Percentiles rank a stretch among this genome's conserved stretches.
Evolutionary conservation across 768 basidiomycete species (phyloP).

Genomic region (Nidularia sp.): DNA sequence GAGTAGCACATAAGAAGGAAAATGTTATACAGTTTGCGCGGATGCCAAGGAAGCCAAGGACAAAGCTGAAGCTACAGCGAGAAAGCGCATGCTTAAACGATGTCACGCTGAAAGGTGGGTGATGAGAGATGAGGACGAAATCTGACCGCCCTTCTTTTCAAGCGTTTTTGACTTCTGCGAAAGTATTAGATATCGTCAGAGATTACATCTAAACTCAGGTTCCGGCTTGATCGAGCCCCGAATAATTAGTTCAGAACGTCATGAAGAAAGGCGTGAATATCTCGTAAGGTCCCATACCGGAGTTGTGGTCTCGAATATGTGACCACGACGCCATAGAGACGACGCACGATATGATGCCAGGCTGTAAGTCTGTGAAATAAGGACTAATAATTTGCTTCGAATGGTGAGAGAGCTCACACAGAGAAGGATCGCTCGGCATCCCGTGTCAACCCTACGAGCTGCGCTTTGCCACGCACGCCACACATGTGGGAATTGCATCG

Average conservation of each 20-base stretch:
- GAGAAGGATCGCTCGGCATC: background rate
- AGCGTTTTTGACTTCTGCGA: background rate
- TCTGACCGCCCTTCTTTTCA: background rate
- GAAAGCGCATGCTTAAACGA: conserved; percentile 5
- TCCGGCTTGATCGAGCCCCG: background rate
- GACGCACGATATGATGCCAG: background rate
- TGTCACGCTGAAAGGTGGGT: background rate
- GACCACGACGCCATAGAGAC: background rate
- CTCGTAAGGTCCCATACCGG: background rate
- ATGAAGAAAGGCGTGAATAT: background rate
- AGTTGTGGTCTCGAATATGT: background rate
- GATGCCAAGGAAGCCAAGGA: conserved; percentile 12
- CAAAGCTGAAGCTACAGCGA: conserved; percentile 4
- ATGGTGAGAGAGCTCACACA: background rate
- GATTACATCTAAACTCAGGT: background rate
- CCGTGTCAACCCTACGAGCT: no score
- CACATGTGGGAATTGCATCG: no score
- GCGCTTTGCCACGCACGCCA: no score
- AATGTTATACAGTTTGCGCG: conserved; percentile 13
- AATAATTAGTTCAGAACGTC: background rate
- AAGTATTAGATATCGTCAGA: background rate
- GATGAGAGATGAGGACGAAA: background rate
- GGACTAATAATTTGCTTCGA: background rate
- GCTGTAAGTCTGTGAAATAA: background rate
- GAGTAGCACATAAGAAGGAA: background rate